phyloP scores from a whole-genome alignment of 139 green algal genomes.

The Chlamydomonas sphaeroides region DNA sequence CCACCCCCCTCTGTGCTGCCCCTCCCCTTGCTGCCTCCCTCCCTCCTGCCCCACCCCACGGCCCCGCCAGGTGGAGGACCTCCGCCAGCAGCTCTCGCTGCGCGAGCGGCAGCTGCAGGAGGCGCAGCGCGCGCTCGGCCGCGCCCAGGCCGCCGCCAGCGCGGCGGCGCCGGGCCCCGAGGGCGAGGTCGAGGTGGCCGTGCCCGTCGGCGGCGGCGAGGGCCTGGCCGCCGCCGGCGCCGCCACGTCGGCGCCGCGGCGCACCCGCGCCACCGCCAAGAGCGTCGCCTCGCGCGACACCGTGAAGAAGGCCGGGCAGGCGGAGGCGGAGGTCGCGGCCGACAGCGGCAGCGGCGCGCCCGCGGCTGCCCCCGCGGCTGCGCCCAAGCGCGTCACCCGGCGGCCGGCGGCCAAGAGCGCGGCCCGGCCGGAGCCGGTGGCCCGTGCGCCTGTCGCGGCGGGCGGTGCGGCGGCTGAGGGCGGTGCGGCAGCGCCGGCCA shows the following conservation, averaged over 20 bases:
- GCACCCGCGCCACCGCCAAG: slow-evolving; percentile 16
- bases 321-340: not conserved
- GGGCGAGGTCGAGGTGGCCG: not conserved
- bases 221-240: not conserved
- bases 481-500: not conserved
- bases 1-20: too few relatives aligned
- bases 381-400: not conserved
- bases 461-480: not conserved
- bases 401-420: not conserved
- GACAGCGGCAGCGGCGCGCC: too few relatives aligned
- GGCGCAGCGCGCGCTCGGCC: not conserved
- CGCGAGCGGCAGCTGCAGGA: not conserved
- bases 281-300: not conserved
- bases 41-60: too few relatives aligned
- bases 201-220: not conserved
- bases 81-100: not conserved
- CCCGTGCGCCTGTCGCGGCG: not conserved
- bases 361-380: not conserved
- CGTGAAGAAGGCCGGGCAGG: not conserved
- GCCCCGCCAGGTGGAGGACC: not conserved
- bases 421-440: not conserved
- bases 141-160: not conserved
- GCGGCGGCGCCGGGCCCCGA: not conserved
- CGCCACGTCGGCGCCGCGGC: slow-evolving; percentile 9
- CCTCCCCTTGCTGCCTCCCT: too few relatives aligned